Conservation (phyloP, 169 alveolate species). For the Plasmodium yoelii region DNA sequence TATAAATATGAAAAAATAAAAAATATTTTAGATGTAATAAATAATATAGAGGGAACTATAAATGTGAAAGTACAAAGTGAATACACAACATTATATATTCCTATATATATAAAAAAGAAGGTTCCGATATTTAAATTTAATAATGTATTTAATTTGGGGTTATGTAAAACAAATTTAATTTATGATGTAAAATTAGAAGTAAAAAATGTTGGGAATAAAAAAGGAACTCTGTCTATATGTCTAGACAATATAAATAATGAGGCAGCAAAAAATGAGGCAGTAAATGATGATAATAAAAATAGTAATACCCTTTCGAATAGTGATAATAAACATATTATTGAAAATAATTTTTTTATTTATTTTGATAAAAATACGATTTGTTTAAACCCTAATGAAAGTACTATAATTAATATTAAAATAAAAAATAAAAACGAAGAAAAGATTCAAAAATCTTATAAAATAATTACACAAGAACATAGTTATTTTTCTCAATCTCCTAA, state of each 20-base stretch:
- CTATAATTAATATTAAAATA: constrained; percentile 24
- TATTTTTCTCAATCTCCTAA: constrained; percentile 25
- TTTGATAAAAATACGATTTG: constrained; percentile 30
- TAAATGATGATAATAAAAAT: not conserved
- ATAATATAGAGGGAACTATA: constrained; percentile 26
- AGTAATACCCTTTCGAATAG: no score
- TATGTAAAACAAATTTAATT: constrained; percentile 33
- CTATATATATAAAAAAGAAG: constrained; percentile 59
- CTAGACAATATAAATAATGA: not conserved
- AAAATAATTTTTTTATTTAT: constrained; percentile 8
- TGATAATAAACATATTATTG: not conserved
- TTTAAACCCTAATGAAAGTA: constrained; percentile 14
- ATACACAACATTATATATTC: constrained; percentile 31
- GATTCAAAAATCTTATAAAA: constrained; percentile 5
- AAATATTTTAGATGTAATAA: constrained; percentile 13
- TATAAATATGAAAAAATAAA: constrained; percentile 13
- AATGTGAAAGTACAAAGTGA: constrained; percentile 36
- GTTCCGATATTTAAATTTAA: constrained; percentile 34
- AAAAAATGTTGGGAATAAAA: constrained; percentile 48
- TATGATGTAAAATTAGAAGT: constrained; percentile 25
- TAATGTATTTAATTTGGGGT: constrained; percentile 36
- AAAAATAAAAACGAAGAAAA: constrained; percentile 44
- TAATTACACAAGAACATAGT: constrained; percentile 38
- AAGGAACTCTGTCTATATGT: constrained; percentile 15
- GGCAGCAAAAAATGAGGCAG: not conserved